phyloP scores from a whole-genome alignment of 345 rosid species.

The Raphanus sativus region DNA sequence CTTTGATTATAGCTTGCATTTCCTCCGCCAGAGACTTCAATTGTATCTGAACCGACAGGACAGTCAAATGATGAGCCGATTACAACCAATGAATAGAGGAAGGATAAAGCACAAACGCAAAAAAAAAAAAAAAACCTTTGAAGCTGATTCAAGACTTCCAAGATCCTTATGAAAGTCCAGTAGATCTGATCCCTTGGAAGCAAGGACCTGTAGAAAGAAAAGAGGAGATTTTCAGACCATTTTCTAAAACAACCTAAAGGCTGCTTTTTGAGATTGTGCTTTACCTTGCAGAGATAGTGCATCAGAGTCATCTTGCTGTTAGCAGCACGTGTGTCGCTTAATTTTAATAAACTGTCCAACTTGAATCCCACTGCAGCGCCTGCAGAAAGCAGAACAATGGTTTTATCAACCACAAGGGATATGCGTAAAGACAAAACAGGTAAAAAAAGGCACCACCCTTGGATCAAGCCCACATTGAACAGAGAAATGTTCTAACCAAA shows the following conservation, averaged over 20 bases:
- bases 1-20: constrained; percentile 98
- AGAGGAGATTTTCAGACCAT: constrained; percentile 16
- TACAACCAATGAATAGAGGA: neutral
- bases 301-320: constrained; percentile 95
- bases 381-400: constrained; percentile 39
- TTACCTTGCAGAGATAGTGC: constrained; percentile 98
- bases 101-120: constrained; percentile 11
- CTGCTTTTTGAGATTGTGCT: neutral
- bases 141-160: constrained; percentile 76
- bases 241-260: constrained; percentile 7
- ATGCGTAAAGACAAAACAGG: constrained; percentile 8
- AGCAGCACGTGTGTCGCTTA: constrained; percentile 86
- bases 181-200: constrained; percentile 69
- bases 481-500: constrained; percentile 2
- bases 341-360: constrained; percentile 94
- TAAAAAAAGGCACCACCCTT: constrained; percentile 9
- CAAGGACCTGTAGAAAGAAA: constrained; percentile 58
- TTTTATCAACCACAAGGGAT: constrained; percentile 16
- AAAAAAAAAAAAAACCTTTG: constrained; percentile 62
- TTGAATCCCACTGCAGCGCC: constrained; percentile 99
- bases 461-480: constrained; percentile 8
- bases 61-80: constrained; percentile 11
- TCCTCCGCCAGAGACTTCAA: constrained; percentile 93
- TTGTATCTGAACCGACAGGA: constrained; percentile 68
- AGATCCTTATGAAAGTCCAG: constrained; percentile 83